These are phyloP conservation scores for Ascochyta viciae-villosae DNA, from an alignment of 2,329 filamentous ascomycete genomes.

Conservation along the genomic window DNA sequence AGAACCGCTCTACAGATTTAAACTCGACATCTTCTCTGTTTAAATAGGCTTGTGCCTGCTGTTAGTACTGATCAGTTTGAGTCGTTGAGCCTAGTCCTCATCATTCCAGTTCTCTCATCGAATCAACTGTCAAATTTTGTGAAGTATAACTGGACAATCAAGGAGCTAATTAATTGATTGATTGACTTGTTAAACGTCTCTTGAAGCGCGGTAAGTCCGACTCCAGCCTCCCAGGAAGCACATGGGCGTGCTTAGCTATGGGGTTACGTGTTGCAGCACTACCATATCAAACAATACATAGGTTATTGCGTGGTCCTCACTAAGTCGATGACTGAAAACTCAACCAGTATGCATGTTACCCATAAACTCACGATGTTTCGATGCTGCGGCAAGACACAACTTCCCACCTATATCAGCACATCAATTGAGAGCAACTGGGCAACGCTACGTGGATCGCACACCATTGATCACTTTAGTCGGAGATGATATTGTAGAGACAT, in stretches of 20 bases:
- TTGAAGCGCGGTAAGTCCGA: no score
- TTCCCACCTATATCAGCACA: constrained; percentile 10
- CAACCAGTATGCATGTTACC: background rate
- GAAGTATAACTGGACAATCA: no score
- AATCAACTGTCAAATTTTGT: no score
- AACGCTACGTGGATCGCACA: constrained; percentile 16
- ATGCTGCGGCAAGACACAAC: constrained; percentile 13
- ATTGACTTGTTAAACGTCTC: no score
- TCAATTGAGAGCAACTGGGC: constrained; percentile 18
- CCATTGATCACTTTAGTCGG: background rate
- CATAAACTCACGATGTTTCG: constrained; percentile 20
- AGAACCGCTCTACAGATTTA: no score
- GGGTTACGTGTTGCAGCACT: background rate
- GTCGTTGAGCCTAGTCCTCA: background rate
- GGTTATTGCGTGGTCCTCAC: background rate
- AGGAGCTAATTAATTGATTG: no score
- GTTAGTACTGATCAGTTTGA: background rate
- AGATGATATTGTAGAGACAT: no score
- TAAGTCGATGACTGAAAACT: background rate
- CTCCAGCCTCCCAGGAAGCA: no score
- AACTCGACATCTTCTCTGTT: no score
- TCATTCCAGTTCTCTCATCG: no score
- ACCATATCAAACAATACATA: constrained; percentile 12
- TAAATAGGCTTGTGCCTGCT: no score
- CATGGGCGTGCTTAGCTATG: no score